phyloP scores from a whole-genome alignment of 352 stramenopile species.

The Pythium periplocum region DNA sequence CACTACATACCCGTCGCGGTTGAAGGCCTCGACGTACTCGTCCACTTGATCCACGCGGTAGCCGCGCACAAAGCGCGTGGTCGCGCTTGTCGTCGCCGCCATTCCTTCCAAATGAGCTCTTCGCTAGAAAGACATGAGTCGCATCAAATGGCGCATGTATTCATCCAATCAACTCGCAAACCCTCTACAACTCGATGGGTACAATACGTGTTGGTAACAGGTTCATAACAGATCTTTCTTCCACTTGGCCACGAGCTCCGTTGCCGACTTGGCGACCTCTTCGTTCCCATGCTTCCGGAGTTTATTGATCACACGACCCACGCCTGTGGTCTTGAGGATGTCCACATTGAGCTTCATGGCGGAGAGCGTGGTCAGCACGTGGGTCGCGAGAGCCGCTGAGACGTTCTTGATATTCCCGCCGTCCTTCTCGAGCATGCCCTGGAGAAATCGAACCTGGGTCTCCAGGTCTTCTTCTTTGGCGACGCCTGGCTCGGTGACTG shows the following conservation, averaged over 20 bases:
- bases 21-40: slow-evolving; percentile 31
- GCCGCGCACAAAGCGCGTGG: slow-evolving; percentile 11
- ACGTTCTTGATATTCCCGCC: slow-evolving; percentile 67
- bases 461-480: slow-evolving; percentile 43
- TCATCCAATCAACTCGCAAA: slow-evolving; percentile 13
- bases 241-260: slow-evolving; percentile 76
- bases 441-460: slow-evolving; percentile 62
- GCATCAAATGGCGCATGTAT: background rate
- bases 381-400: slow-evolving; percentile 50
- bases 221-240: slow-evolving; percentile 75
- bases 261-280: slow-evolving; percentile 58
- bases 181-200: slow-evolving; percentile 19
- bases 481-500: background rate
- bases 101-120: too few species aligned
- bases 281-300: slow-evolving; percentile 68
- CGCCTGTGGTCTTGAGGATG: slow-evolving; percentile 76
- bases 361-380: slow-evolving; percentile 66
- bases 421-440: slow-evolving; percentile 69
- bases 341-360: slow-evolving; percentile 73
- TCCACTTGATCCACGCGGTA: slow-evolving; percentile 26
- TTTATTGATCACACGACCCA: slow-evolving; percentile 85
- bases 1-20: slow-evolving; percentile 36
- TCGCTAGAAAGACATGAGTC: too few species aligned
- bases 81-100: background rate
- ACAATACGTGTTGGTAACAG: slow-evolving; percentile 11